Evolutionary conservation across 495 filamentous ascomycete genomes (phyloP).

Genomic region (Xylaria acuta): DNA sequence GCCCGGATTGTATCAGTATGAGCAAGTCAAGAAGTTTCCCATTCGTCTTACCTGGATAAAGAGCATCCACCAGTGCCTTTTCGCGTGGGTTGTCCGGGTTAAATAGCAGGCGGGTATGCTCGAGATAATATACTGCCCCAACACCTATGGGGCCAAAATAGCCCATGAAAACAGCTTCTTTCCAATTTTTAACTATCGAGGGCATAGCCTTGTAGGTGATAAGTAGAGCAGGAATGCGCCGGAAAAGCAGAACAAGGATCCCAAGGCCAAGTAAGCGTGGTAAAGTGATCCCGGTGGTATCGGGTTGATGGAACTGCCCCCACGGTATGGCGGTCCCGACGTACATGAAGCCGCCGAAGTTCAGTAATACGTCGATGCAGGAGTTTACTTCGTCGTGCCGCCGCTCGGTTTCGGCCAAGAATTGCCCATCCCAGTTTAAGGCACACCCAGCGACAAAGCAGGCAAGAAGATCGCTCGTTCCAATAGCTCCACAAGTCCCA

Average conservation of each 20-base stretch:
- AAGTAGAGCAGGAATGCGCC: slow-evolving; percentile 49
- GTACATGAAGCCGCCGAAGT: slow-evolving; percentile 86
- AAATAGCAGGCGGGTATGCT: slow-evolving; percentile 63
- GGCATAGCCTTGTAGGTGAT: slow-evolving; percentile 67
- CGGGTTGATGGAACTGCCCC: slow-evolving; percentile 53
- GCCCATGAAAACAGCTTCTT: slow-evolving; percentile 77
- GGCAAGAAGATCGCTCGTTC: slow-evolving; percentile 87
- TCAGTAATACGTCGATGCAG: slow-evolving; percentile 76
- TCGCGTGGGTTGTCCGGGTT: slow-evolving; percentile 60
- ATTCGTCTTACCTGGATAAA: slow-evolving; percentile 32
- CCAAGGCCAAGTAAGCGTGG: slow-evolving; percentile 73
- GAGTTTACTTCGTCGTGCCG: slow-evolving; percentile 77
- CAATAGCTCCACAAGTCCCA: slow-evolving; percentile 81
- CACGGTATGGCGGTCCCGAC: slow-evolving; percentile 84
- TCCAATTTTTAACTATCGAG: slow-evolving; percentile 66
- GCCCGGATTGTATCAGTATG: slow-evolving; percentile 7
- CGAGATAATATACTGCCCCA: slow-evolving; percentile 83
- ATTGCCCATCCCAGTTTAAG: slow-evolving; percentile 88
- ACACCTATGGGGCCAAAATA: slow-evolving; percentile 94
- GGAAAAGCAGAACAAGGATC: slow-evolving; percentile 74
- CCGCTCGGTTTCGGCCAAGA: slow-evolving; percentile 79
- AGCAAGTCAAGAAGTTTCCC: slow-evolving; percentile 29
- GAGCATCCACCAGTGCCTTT: slow-evolving; percentile 55
- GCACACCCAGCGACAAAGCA: slow-evolving; percentile 90
- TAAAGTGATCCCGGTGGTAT: slow-evolving; percentile 56